Conservation (phyloP, 768 basidiomycete species). For the Rhodotorula graminis region DNA sequence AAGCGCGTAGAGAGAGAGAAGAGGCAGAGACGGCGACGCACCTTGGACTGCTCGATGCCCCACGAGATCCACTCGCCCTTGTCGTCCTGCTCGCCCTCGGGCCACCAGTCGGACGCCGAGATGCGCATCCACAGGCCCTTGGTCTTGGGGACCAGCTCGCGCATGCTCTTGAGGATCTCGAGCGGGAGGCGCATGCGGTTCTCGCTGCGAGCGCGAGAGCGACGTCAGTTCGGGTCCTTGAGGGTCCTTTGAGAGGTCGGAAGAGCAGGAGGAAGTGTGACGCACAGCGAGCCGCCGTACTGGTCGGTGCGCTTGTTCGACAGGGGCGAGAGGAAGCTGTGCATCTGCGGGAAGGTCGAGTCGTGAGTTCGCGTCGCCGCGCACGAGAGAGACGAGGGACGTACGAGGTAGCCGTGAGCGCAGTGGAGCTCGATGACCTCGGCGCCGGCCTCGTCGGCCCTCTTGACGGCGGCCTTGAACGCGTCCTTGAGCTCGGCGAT, state of each 20-base stretch:
- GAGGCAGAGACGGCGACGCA: slow-evolving; percentile 35
- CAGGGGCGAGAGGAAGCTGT: slow-evolving; percentile 66
- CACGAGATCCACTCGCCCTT: slow-evolving; percentile 62
- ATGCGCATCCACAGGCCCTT: slow-evolving; percentile 71
- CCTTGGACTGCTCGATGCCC: slow-evolving; percentile 71
- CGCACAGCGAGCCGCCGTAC: slow-evolving; percentile 62
- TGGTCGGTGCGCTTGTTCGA: slow-evolving; percentile 66
- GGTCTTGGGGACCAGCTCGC: slow-evolving; percentile 56
- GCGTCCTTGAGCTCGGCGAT: slow-evolving; percentile 60
- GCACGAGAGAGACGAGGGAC: neutral
- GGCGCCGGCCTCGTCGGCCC: slow-evolving; percentile 35
- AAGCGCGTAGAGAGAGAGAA: neutral
- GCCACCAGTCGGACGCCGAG: slow-evolving; percentile 64
- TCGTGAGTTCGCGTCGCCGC: neutral
- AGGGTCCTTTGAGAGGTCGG: too few relatives aligned
- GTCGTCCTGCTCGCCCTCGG: slow-evolving; percentile 56
- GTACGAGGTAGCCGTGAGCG: slow-evolving; percentile 39
- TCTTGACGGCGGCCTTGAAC: slow-evolving; percentile 49
- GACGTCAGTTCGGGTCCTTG: neutral
- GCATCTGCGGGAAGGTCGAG: slow-evolving; percentile 51
- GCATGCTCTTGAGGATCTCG: slow-evolving; percentile 55
- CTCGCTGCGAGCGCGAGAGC: neutral
- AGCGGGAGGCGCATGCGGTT: slow-evolving; percentile 69
- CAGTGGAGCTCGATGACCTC: slow-evolving; percentile 47
- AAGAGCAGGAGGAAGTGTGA: neutral